Conservation (phyloP, 805 yeast genomes). For the Metschnikowia colocasiae region DNA sequence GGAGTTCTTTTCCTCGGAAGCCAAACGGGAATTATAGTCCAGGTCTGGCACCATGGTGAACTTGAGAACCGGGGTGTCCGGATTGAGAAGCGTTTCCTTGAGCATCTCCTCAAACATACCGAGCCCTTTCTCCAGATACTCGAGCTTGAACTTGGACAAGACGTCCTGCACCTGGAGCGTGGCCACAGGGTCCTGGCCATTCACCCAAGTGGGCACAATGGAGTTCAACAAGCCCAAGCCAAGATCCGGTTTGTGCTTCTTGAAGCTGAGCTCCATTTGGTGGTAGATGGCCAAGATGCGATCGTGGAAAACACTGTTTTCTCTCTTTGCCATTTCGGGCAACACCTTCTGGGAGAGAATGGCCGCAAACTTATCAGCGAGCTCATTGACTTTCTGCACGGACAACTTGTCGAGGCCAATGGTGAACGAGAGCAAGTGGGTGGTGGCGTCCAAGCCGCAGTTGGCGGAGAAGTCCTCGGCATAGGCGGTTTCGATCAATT, state of each 20-base stretch:
- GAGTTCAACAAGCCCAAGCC: constrained; percentile 76
- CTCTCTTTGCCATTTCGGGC: constrained; percentile 27
- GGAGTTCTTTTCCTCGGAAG: constrained; percentile 54
- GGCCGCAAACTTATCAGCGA: constrained; percentile 46
- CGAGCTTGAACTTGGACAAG: constrained; percentile 57
- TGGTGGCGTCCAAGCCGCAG: constrained; percentile 80
- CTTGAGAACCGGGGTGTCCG: constrained; percentile 52
- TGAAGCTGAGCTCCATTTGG: constrained; percentile 78
- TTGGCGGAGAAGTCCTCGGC: constrained; percentile 87
- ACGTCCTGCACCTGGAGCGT: constrained; percentile 61
- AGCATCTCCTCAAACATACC: constrained; percentile 58
- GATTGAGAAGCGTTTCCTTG: constrained; percentile 45
- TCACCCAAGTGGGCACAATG: constrained; percentile 82
- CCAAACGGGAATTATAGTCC: constrained; percentile 47
- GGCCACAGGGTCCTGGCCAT: constrained; percentile 72
- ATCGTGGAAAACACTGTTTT: constrained; percentile 24
- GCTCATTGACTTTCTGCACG: constrained; percentile 39
- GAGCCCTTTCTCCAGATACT: constrained; percentile 49
- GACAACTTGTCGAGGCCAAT: constrained; percentile 80
- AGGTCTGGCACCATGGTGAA: constrained; percentile 75
- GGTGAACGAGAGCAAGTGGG: constrained; percentile 73
- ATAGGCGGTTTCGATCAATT: constrained; percentile 76
- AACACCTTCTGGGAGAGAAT: constrained; percentile 43
- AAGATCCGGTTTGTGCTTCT: constrained; percentile 85
- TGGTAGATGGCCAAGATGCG: constrained; percentile 83